phyloP scores from a whole-genome alignment of 257 asterid genomes.

The Solanum megistacrolobum region DNA sequence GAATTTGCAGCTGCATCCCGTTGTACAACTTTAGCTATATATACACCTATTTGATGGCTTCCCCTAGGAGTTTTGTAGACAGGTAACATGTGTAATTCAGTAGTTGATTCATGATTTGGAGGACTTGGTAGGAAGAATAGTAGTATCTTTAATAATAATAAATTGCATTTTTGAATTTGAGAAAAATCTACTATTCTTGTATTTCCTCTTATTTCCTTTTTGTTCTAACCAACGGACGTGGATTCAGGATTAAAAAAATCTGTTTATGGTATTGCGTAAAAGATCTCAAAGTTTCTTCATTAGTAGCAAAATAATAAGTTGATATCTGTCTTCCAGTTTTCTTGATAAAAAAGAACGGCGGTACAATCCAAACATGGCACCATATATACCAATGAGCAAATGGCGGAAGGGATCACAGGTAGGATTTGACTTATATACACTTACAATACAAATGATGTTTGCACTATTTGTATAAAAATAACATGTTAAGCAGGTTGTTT shows the following conservation, averaged over 20 bases:
- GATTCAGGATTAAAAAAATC: not conserved
- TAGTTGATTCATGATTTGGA: not conserved
- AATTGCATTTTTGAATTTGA: not conserved
- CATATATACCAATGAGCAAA: slow-evolving; percentile 61
- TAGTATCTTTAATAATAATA: not conserved
- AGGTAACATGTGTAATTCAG: slow-evolving; percentile 30
- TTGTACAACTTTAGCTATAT: slow-evolving; percentile 86
- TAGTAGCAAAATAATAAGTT: not conserved
- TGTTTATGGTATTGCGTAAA: not conserved
- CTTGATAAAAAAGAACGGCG: slow-evolving; percentile 60
- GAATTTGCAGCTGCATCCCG: slow-evolving; percentile 67
- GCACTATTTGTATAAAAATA: not conserved
- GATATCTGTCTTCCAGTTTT: slow-evolving; percentile 39
- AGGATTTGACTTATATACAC: not conserved
- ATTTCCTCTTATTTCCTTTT: not conserved
- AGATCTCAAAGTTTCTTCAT: not conserved
- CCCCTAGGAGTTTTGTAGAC: slow-evolving; percentile 95
- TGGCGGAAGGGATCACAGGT: slow-evolving; percentile 99
- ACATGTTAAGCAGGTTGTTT: not conserved
- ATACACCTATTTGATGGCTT: slow-evolving; percentile 61
- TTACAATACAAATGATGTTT: not conserved
- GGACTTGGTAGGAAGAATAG: not conserved
- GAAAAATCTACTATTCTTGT: not conserved
- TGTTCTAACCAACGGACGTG: not conserved
- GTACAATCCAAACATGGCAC: slow-evolving; percentile 79